Evolutionary conservation across 306 rosid genomes (phyloP).

Genomic region (Sphenostylis stenocarpa): DNA sequence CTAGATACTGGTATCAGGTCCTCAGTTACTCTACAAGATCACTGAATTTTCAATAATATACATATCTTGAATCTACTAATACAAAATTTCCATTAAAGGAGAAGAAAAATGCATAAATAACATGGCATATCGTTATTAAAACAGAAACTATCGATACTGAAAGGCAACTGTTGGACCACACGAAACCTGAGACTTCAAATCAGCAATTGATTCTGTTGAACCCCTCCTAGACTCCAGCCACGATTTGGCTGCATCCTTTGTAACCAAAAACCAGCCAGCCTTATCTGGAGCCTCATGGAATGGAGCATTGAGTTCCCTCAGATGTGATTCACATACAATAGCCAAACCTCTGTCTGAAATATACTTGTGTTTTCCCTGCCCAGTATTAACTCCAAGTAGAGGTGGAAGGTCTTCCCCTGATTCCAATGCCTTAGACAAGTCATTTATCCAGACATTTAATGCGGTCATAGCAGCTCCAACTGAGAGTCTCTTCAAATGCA

Average conservation of each 20-base stretch:
- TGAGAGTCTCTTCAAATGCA: constrained; percentile 81
- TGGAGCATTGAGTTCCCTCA: constrained; percentile 76
- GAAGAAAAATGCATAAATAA: constrained; percentile 20
- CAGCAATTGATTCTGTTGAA: constrained; percentile 44
- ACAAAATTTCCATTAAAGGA: background rate
- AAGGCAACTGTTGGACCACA: constrained; percentile 15
- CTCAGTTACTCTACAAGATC: background rate
- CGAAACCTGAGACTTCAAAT: constrained; percentile 13
- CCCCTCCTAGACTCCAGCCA: constrained; percentile 81
- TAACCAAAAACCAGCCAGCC: constrained; percentile 83
- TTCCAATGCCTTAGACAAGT: constrained; percentile 61
- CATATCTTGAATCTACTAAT: background rate
- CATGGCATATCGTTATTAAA: constrained; percentile 21
- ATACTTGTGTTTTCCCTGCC: constrained; percentile 78
- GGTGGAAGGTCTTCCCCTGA: constrained; percentile 82
- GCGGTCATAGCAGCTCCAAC: constrained; percentile 87
- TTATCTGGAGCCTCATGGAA: constrained; percentile 76
- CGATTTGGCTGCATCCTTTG: constrained; percentile 66
- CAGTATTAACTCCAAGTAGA: constrained; percentile 82
- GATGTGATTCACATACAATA: constrained; percentile 61
- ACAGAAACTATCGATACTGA: constrained; percentile 28
- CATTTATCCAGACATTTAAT: constrained; percentile 78
- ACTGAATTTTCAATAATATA: background rate
- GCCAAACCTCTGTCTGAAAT: constrained; percentile 68
- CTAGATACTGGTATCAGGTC: background rate